Evolutionary conservation across 768 basidiomycete species (phyloP), one percentile per base, ranked within the genome.

Genomic region (Leccinum subgranulosum): DNA sequence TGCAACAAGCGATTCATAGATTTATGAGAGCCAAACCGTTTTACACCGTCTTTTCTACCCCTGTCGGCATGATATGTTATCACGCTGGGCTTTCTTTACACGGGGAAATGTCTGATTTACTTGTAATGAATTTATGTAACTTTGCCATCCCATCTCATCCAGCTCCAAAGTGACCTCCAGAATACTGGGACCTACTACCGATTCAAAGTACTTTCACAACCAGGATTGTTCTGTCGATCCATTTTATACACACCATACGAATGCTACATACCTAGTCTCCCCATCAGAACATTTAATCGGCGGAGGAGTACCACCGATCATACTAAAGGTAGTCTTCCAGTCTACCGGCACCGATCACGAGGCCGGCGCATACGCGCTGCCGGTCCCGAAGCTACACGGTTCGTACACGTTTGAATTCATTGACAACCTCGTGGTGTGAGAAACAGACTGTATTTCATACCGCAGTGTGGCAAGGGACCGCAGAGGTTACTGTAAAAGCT

Each of bases 1-100:
- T 28, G 51, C 62, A 51, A 50, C 41, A 50, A 55, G 60, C 51
- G 55, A 57, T 61, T 49, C 60, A 59, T 69, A 69, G 69, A 70
- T 62, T 62, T 50, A 65, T 49, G 60, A 66, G 54, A 57, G 51
- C 53, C 57, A 55, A 56, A 57, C 47, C 55, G 21, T 48, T 68
- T 57, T 58, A 54, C 55, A 53, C 50, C 48, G 57, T 60, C 58
- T 53, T 51, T 64, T 60, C 47, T 56, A 53, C 50, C 58, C 43
- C 51, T 57, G 51, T 60, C 52, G 55, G 60, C 54, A 50, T 54
- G 46, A 54, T 48, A 47, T 54, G 46, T 53, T 48, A 47, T 41
- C 19, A 46, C 46, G 6, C n/a, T 25, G 12, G 23, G 21, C 33
- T 59, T 58, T 55, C 21, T 55, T 49, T 51, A 51, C 27, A 54